These are phyloP conservation scores for Xeromyces bisporus DNA, from an alignment of 495 filamentous ascomycete genomes.

Conservation along the genomic window DNA sequence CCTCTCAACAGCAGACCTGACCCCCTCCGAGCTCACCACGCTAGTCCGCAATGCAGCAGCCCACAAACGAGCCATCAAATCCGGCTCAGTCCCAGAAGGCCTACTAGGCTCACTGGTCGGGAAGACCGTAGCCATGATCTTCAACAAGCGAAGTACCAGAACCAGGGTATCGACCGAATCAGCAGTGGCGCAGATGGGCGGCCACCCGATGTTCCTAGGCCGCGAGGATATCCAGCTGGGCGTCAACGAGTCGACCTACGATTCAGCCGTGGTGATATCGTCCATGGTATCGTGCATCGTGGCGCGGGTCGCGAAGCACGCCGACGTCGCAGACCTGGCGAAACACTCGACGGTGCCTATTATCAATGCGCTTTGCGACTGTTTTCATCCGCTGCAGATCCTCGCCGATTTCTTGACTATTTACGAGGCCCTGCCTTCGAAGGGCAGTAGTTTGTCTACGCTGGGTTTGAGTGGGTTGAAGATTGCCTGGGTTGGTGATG, in stretches of 20 bases:
- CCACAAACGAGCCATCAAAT: slow-evolving; percentile 66
- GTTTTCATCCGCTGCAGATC: slow-evolving; percentile 81
- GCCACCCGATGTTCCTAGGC: slow-evolving; percentile 90
- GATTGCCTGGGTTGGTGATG: slow-evolving; percentile 90
- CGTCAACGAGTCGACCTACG: slow-evolving; percentile 83
- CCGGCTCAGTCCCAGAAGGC: slow-evolving; percentile 40
- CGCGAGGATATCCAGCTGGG: slow-evolving; percentile 92
- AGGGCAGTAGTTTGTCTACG: slow-evolving; percentile 23
- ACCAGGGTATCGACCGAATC: slow-evolving; percentile 86
- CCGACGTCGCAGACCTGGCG: slow-evolving; percentile 62
- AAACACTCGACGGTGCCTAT: slow-evolving; percentile 73
- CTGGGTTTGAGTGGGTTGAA: slow-evolving; percentile 68
- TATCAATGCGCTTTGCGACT: slow-evolving; percentile 82
- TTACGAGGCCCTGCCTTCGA: slow-evolving; percentile 49
- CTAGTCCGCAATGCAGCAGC: slow-evolving; percentile 65
- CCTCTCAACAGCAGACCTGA: slow-evolving; percentile 76
- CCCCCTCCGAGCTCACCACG: slow-evolving; percentile 55
- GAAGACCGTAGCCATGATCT: slow-evolving; percentile 84
- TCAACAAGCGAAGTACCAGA: slow-evolving; percentile 84
- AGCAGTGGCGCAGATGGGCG: slow-evolving; percentile 65
- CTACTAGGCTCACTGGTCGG: slow-evolving; percentile 43
- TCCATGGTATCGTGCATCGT: slow-evolving; percentile 87
- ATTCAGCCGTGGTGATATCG: slow-evolving; percentile 76
- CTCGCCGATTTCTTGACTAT: slow-evolving; percentile 89
- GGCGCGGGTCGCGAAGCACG: slow-evolving; percentile 70